A percentile compares a stretch with the other conserved stretches of the same genome.
These are phyloP conservation scores for Flaveria sonorensis DNA, from an alignment of 129 eudicot species.

Conservation along the genomic window DNA sequence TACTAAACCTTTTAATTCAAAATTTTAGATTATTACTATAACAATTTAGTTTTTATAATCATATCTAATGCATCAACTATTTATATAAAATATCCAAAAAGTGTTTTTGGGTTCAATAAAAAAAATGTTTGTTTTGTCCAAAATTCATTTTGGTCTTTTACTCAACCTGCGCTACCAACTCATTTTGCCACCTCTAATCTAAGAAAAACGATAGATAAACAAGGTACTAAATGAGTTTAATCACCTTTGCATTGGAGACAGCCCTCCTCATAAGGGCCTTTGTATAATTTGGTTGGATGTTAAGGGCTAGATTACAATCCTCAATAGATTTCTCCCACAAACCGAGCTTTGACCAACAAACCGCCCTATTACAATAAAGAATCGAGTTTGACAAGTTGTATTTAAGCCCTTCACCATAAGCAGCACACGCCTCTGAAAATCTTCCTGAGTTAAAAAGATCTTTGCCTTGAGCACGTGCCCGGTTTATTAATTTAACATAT, in stretches of 20 bases:
- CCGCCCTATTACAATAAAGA: conserved; percentile 59
- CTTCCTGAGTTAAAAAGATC: conserved; percentile 49
- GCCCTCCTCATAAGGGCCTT: conserved; percentile 63
- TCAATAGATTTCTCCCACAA: conserved; percentile 56
- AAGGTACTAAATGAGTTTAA: neutral
- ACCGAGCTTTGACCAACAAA: conserved; percentile 68
- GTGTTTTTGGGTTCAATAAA: neutral
- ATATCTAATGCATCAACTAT: neutral
- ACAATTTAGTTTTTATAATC: neutral
- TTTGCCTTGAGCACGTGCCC: conserved; percentile 56
- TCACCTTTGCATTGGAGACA: conserved; percentile 61
- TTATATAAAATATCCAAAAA: neutral
- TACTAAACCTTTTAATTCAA: neutral
- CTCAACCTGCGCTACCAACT: neutral
- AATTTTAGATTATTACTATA: neutral
- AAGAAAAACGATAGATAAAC: neutral
- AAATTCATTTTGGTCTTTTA: neutral
- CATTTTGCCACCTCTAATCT: conserved; percentile 1
- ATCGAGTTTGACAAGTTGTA: conserved; percentile 49
- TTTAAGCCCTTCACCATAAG: conserved; percentile 62
- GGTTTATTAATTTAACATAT: conserved; percentile 44
- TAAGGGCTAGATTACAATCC: conserved; percentile 58
- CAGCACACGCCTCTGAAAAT: conserved; percentile 53
- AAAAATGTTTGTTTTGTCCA: neutral
- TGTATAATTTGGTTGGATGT: conserved; percentile 55